phyloP scores from a whole-genome alignment of 176 grass and related monocot species.

The Avena insularis region DNA sequence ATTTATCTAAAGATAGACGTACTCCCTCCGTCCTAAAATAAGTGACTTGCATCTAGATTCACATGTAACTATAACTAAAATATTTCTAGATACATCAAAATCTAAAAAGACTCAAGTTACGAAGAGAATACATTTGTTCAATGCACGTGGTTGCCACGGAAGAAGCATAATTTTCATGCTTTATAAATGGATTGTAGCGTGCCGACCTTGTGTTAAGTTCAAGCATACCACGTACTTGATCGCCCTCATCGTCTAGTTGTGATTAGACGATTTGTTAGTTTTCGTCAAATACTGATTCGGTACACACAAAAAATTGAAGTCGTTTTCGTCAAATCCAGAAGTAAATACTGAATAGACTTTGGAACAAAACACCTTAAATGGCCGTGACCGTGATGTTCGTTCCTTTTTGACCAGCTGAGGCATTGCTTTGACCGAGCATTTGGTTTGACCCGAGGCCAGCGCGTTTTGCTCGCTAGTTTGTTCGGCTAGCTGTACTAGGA shows the following conservation, averaged over 20 bases:
- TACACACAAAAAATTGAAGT: neutral
- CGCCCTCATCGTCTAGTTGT: neutral
- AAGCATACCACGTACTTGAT: neutral
- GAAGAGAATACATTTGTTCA: too few species aligned
- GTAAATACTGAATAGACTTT: slow-evolving; percentile 29
- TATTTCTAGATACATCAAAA: too few species aligned
- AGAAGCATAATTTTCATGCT: neutral
- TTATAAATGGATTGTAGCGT: neutral
- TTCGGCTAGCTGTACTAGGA: neutral
- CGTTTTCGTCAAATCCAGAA: slow-evolving; percentile 16
- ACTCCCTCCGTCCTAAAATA: too few species aligned
- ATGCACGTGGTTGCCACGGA: too few species aligned
- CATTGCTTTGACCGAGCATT: neutral
- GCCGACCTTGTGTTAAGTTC: neutral
- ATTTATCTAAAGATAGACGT: too few species aligned
- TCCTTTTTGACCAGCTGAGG: slow-evolving; percentile 13
- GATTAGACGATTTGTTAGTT: neutral
- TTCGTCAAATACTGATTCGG: neutral
- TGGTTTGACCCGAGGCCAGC: neutral
- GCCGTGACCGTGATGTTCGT: neutral
- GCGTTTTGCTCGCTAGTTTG: neutral
- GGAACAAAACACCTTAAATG: slow-evolving; percentile 7
- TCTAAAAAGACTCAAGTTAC: too few species aligned
- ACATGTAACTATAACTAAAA: too few species aligned
- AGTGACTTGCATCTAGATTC: too few species aligned